A percentile compares a stretch with the other conserved stretches of the same genome.
Evolutionary conservation across 1,284 basidiomycete species (phyloP).

Genomic region (Boletus holoroseus): DNA sequence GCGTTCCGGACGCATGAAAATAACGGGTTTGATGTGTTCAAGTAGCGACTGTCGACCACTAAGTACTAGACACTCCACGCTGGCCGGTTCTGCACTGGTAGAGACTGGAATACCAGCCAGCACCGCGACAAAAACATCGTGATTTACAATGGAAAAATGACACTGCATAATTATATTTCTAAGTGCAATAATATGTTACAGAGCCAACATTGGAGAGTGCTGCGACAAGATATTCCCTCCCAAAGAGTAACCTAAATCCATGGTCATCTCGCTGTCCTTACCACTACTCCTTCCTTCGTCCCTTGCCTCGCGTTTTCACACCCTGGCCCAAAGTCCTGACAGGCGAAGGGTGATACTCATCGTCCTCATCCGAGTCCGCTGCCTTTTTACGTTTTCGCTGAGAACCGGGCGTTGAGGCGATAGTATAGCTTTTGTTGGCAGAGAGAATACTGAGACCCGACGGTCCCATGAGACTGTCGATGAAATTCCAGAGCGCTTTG

Average conservation of each 20-base stretch:
- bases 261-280: background rate
- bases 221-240: background rate
- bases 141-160: background rate
- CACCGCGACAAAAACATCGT: background rate
- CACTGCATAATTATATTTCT: background rate
- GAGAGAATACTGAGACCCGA: slow-evolving; percentile 28
- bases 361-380: slow-evolving; percentile 34
- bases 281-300: slow-evolving; percentile 15
- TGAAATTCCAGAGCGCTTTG: slow-evolving; percentile 51
- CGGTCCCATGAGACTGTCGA: slow-evolving; percentile 40
- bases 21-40: background rate
- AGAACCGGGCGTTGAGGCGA: slow-evolving; percentile 8
- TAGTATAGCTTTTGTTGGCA: slow-evolving; percentile 2
- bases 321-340: slow-evolving; percentile 34
- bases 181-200: background rate
- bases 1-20: background rate
- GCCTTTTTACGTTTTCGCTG: slow-evolving; percentile 34
- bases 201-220: background rate
- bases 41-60: background rate
- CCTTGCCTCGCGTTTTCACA: slow-evolving; percentile 37
- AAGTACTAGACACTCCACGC: background rate
- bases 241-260: background rate
- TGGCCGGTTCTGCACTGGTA: background rate
- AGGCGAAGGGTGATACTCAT: slow-evolving; percentile 45
- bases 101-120: background rate